Evolutionary conservation across 768 basidiomycete genomes (phyloP).

Genomic region (Kwoniella sp.): DNA sequence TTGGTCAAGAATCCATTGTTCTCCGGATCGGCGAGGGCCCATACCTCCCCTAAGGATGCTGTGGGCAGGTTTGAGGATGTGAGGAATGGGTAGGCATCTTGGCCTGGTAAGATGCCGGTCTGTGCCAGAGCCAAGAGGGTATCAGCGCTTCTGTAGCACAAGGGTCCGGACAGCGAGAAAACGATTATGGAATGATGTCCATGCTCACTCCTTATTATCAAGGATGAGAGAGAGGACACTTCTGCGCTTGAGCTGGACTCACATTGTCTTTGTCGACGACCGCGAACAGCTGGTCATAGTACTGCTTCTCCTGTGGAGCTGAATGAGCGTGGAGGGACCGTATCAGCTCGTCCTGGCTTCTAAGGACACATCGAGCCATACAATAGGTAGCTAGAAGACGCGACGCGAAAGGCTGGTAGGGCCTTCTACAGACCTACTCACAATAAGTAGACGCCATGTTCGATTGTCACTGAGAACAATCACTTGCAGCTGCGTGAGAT

Average conservation of each 20-base stretch:
- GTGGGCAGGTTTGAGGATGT: slow-evolving; percentile 78
- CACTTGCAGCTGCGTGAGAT: neutral
- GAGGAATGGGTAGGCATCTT: slow-evolving; percentile 84
- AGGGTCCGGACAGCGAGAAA: too few relatives aligned
- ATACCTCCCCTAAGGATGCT: slow-evolving; percentile 82
- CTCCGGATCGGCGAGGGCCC: slow-evolving; percentile 87
- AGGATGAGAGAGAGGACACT: too few relatives aligned
- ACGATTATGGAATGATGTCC: too few relatives aligned
- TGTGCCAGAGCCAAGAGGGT: slow-evolving; percentile 4
- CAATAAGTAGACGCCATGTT: slow-evolving; percentile 10
- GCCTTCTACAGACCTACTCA: too few relatives aligned
- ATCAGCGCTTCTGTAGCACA: neutral
- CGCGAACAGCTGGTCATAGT: slow-evolving; percentile 52
- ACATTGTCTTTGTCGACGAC: slow-evolving; percentile 53
- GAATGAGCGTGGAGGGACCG: neutral
- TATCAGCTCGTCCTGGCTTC: too few relatives aligned
- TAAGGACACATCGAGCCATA: too few relatives aligned
- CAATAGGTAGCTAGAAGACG: too few relatives aligned
- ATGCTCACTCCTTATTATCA: too few relatives aligned
- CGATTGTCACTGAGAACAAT: neutral
- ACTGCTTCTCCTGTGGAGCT: slow-evolving; percentile 52
- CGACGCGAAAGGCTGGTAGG: too few relatives aligned
- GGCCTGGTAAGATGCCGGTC: slow-evolving; percentile 63
- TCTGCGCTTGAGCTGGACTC: slow-evolving; percentile 3
- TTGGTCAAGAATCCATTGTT: slow-evolving; percentile 90